phyloP scores from a whole-genome alignment of 768 basidiomycete species.

The Tylopilus cervinicoccineus region DNA sequence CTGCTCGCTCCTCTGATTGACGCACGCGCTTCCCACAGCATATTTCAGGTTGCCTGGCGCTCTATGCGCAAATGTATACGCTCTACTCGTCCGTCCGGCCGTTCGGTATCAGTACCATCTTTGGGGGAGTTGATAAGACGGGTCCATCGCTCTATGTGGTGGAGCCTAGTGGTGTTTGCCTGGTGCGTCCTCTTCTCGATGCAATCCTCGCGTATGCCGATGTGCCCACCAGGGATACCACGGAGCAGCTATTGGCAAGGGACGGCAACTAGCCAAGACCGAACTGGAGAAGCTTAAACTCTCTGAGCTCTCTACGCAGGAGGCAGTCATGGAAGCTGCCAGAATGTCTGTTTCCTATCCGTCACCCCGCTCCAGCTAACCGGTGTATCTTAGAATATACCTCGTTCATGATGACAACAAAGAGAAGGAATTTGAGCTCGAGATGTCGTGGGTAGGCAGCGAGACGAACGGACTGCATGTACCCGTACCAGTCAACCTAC shows the following conservation, averaged over 20 bases:
- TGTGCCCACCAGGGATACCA: constrained; percentile 71
- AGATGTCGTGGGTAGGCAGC: constrained; percentile 93
- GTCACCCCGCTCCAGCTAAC: neutral
- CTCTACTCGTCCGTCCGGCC: constrained; percentile 97
- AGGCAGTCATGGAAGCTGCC: constrained; percentile 91
- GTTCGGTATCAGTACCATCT: constrained; percentile 91
- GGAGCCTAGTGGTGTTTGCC: constrained; percentile 92
- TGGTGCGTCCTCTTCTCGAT: constrained; percentile 45
- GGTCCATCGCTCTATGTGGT: constrained; percentile 86
- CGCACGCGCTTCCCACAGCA: constrained; percentile 31
- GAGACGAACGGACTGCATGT: constrained; percentile 79
- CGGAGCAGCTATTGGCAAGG: constrained; percentile 96
- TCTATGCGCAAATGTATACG: constrained; percentile 94
- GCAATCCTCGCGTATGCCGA: neutral
- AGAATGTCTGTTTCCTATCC: constrained; percentile 67
- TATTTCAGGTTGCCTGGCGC: constrained; percentile 73
- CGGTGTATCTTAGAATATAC: constrained; percentile 67
- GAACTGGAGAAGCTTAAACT: constrained; percentile 96
- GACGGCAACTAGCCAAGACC: constrained; percentile 96
- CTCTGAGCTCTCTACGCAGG: constrained; percentile 68
- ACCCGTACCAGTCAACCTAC: constrained; percentile 80
- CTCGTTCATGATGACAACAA: constrained; percentile 96
- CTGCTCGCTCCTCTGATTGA: neutral
- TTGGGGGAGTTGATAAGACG: constrained; percentile 84
- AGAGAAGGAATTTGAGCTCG: constrained; percentile 97